Evolutionary conservation across 2,329 filamentous ascomycete genomes (phyloP).

Genomic region (Pseudocercospora crystallina): DNA sequence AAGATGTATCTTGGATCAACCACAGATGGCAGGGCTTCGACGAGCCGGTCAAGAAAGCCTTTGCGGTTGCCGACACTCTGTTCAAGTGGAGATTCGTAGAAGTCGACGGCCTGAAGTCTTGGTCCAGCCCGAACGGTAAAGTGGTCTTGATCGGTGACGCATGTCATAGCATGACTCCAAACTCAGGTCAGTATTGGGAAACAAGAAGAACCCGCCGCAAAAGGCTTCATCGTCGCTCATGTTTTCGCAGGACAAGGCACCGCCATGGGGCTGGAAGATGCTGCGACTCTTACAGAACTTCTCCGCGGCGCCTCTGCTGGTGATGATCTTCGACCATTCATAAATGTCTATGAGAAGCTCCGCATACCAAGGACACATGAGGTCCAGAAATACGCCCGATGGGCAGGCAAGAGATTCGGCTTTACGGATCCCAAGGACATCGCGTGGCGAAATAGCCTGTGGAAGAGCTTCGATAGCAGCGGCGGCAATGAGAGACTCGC

Average conservation of each 20-base stretch:
- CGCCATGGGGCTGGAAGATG: slow-evolving; percentile 13
- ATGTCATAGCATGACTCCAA: slow-evolving; percentile 3
- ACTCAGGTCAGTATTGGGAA: neutral
- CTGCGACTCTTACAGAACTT: slow-evolving; percentile 7
- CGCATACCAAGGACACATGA: slow-evolving; percentile 5
- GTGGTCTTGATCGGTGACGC: slow-evolving; percentile 13
- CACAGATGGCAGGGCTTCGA: slow-evolving; percentile 6
- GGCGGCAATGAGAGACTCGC: no score
- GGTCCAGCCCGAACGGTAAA: slow-evolving; percentile 7
- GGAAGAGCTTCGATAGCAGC: no score
- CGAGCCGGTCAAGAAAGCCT: slow-evolving; percentile 2
- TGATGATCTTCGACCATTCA: neutral
- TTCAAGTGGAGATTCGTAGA: slow-evolving; percentile 12
- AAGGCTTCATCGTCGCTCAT: neutral
- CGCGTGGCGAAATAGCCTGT: slow-evolving; percentile 1
- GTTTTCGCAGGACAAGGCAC: neutral
- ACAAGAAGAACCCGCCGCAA: neutral
- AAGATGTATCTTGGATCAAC: neutral
- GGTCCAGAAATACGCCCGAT: slow-evolving; percentile 5
- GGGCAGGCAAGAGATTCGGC: slow-evolving; percentile 4
- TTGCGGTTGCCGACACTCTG: neutral
- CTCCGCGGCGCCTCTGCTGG: neutral
- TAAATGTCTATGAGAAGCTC: slow-evolving; percentile 9
- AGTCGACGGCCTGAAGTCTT: neutral
- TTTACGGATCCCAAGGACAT: slow-evolving; percentile 1